Evolutionary conservation across 1,284 basidiomycete species (phyloP), one percentile per base, ranked within the genome.

Genomic region (Mycena sp.): DNA sequence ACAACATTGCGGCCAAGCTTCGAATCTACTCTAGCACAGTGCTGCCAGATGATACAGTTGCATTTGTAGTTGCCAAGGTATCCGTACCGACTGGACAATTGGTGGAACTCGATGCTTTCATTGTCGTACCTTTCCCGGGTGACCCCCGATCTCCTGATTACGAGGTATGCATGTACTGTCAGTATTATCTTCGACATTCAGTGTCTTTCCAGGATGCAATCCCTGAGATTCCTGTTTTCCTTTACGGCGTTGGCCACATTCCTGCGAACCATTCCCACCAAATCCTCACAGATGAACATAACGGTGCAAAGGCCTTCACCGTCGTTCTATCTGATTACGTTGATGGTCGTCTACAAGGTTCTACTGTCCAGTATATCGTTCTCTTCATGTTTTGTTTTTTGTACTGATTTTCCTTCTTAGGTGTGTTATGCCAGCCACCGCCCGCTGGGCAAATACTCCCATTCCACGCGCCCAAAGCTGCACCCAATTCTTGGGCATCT

Each of bases 241-340:
- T 54, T 17, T 41, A 40, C n/a, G 51, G 51, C 17, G 26, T 54
- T n/a, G 51, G 51, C 5, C 51, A 54, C 37, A 26, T 54, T 12
- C 51, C 51, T 3, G 19, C 51, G 29, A 54, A 37, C 17, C 44
- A 46, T 17, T 3, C 44, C 14, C 23, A 23, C 9, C 35, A 38
- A 19, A 16, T 19, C 3, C 16, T n/a, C 19, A 10, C 6, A 4
- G 26, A 29, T n/a, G n/a, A n/a, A n/a, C n/a, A n/a, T n/a, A n/a
- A n/a, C 26, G 51, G 16, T n/a, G 14, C 25, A 3, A 54, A 54
- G 19, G 17, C 38, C 6, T 54, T 54, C 29, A 30, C 35, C 19
- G 12, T 54, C n/a, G 10, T 23, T n/a, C 19, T 54, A 4, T 4
- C 51, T 19, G 51, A 54, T 4, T 54, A 54, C 41, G 51, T 54